These are phyloP conservation scores for Saitozyma sp. DNA, from an alignment of 768 basidiomycete genomes.

Conservation along the genomic window DNA sequence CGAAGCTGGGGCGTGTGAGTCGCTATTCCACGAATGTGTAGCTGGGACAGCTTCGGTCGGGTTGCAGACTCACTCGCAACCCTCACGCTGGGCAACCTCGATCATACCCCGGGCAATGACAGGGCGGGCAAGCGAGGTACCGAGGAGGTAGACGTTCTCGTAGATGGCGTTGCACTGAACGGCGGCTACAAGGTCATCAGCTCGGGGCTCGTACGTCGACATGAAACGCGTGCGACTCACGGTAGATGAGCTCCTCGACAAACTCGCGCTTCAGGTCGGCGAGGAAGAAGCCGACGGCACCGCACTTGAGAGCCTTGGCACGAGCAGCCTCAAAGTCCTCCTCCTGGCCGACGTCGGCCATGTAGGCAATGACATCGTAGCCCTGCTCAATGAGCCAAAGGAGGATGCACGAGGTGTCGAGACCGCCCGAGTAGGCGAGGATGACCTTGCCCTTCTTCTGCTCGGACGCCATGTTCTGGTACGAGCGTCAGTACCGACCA, in stretches of 20 bases:
- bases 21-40: not conserved
- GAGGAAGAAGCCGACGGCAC: slow-evolving; percentile 94
- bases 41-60: slow-evolving; percentile 4
- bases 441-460: slow-evolving; percentile 75
- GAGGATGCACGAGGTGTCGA: slow-evolving; percentile 98
- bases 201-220: not conserved
- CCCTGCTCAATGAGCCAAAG: slow-evolving; percentile 98
- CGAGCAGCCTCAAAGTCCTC: slow-evolving; percentile 90
- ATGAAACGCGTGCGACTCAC: slow-evolving; percentile 24
- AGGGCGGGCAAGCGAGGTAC: slow-evolving; percentile 94
- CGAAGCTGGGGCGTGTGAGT: slow-evolving; percentile 63
- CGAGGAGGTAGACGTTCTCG: slow-evolving; percentile 97
- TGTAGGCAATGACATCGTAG: slow-evolving; percentile 95
- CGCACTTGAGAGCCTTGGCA: slow-evolving; percentile 82
- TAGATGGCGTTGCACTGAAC: slow-evolving; percentile 99
- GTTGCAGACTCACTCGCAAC: slow-evolving; percentile 77
- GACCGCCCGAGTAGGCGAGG: slow-evolving; percentile 95
- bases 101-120: slow-evolving; percentile 99
- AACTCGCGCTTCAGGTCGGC: slow-evolving; percentile 95
- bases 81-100: slow-evolving; percentile 79
- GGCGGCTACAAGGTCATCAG: slow-evolving; percentile 58
- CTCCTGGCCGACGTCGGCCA: slow-evolving; percentile 55
- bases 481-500: slow-evolving; percentile 11
- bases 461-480: slow-evolving; percentile 27
- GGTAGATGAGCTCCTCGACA: slow-evolving; percentile 93